These are phyloP conservation scores for Moringa oleifera DNA, from an alignment of 345 rosid species.

Conservation along the genomic window DNA sequence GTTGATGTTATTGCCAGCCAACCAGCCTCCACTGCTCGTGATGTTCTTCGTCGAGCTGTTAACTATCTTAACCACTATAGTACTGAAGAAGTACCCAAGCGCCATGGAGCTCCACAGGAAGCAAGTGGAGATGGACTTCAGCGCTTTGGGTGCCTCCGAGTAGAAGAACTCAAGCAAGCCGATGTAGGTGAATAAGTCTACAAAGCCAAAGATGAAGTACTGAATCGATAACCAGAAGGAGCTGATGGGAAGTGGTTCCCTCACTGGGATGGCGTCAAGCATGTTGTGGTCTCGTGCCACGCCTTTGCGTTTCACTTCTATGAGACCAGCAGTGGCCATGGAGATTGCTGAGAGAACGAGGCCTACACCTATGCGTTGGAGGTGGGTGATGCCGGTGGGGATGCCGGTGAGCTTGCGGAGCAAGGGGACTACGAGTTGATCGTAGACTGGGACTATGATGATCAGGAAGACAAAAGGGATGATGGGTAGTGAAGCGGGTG, in stretches of 20 bases:
- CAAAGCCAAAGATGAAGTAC: constrained; percentile 50
- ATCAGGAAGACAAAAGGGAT: constrained; percentile 38
- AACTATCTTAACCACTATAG: constrained; percentile 38
- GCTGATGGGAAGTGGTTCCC: constrained; percentile 45
- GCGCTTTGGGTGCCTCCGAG: constrained; percentile 45
- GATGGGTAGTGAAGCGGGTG: constrained; percentile 53
- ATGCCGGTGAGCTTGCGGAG: constrained; percentile 34
- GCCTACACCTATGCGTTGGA: constrained; percentile 58
- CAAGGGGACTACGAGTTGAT: constrained; percentile 50
- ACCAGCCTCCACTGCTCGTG: constrained; percentile 42
- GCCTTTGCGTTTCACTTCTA: constrained; percentile 42
- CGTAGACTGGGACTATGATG: constrained; percentile 62
- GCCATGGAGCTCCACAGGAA: constrained; percentile 56
- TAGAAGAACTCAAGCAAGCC: constrained; percentile 60
- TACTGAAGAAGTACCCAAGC: constrained; percentile 42
- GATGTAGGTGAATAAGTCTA: constrained; percentile 46
- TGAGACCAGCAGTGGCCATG: constrained; percentile 41
- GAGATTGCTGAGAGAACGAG: constrained; percentile 37
- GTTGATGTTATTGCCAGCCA: constrained; percentile 53
- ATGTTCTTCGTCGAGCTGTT: constrained; percentile 25
- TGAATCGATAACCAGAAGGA: constrained; percentile 53
- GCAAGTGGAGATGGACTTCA: constrained; percentile 43
- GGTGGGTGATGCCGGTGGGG: constrained; percentile 44
- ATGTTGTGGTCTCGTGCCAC: constrained; percentile 38
- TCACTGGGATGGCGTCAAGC: constrained; percentile 37